Conservation (phyloP, 1,284 basidiomycete species). For the Inonotus hispidus region DNA sequence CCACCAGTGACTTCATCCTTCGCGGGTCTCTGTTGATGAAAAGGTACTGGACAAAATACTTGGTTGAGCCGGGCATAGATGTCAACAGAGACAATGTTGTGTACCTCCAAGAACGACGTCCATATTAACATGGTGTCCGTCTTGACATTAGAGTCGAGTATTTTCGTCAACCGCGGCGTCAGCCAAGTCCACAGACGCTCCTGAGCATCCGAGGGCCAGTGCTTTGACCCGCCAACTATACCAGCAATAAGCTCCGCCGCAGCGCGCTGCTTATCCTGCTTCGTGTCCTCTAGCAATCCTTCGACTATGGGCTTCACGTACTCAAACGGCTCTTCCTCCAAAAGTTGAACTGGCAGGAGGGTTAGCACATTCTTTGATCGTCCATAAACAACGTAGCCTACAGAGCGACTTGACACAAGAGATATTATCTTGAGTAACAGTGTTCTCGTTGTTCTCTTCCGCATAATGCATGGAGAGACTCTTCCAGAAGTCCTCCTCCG, state of each 20-base stretch:
- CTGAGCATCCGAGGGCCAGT: constrained; percentile 79
- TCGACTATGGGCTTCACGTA: constrained; percentile 50
- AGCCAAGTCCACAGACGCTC: constrained; percentile 80
- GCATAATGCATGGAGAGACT: constrained; percentile 53
- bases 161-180: constrained; percentile 56
- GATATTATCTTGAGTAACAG: constrained; percentile 59
- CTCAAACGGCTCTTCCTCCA: constrained; percentile 61
- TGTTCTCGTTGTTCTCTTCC: constrained; percentile 59
- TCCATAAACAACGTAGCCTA: constrained; percentile 30
- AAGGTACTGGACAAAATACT: constrained; percentile 45
- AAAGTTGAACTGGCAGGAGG: constrained; percentile 49
- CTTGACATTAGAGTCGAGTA: constrained; percentile 62
- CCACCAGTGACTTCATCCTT: constrained; percentile 73
- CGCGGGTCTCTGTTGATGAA: constrained; percentile 82
- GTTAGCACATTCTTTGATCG: not conserved
- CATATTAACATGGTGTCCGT: constrained; percentile 63
- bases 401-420: constrained; percentile 72
- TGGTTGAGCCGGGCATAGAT: not conserved
- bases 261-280: constrained; percentile 83
- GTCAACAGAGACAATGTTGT: constrained; percentile 10
- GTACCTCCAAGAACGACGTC: constrained; percentile 65
- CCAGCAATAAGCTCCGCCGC: constrained; percentile 85
- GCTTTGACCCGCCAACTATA: constrained; percentile 80
- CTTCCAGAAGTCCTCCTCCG: constrained; percentile 51
- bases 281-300: constrained; percentile 48